A percentile compares a stretch with the other conserved stretches of the same genome.
Conservation (phyloP, 1,284 basidiomycete genomes). For the Phaffia rhodozyma region DNA sequence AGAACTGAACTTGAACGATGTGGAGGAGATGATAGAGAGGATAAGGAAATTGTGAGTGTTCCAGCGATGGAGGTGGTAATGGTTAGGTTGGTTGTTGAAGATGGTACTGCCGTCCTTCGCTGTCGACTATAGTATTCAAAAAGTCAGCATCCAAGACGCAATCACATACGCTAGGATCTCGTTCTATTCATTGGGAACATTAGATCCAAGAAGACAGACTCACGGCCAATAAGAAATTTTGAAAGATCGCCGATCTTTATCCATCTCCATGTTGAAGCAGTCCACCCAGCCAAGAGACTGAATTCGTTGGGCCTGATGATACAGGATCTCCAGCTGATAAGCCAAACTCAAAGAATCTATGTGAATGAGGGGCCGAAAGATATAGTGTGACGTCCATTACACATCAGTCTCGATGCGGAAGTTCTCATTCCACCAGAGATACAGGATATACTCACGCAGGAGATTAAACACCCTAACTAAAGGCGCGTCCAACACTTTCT, state of each 20-base stretch:
- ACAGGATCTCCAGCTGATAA: conserved; percentile 66
- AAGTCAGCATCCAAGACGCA: neutral
- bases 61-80: neutral
- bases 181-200: too few relatives aligned
- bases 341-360: conserved; percentile 72
- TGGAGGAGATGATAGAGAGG: too few relatives aligned
- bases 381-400: neutral
- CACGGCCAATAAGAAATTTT: conserved; percentile 54
- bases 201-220: neutral
- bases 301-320: conserved; percentile 50
- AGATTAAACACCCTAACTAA: conserved; percentile 66
- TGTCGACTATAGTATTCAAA: neutral
- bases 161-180: too few relatives aligned
- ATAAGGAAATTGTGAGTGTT: too few relatives aligned
- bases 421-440: neutral
- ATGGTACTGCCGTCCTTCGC: neutral
- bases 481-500: conserved; percentile 51
- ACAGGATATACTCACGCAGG: conserved; percentile 46
- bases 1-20: too few relatives aligned
- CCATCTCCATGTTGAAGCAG: conserved; percentile 52
- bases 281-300: conserved; percentile 65
- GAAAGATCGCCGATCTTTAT: conserved; percentile 50
- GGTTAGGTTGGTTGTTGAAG: neutral
- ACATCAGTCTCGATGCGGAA: neutral
- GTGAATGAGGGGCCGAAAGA: neutral